phyloP scores from a whole-genome alignment of 2,329 filamentous ascomycete genomes.

The Lizonia empirigonia region DNA sequence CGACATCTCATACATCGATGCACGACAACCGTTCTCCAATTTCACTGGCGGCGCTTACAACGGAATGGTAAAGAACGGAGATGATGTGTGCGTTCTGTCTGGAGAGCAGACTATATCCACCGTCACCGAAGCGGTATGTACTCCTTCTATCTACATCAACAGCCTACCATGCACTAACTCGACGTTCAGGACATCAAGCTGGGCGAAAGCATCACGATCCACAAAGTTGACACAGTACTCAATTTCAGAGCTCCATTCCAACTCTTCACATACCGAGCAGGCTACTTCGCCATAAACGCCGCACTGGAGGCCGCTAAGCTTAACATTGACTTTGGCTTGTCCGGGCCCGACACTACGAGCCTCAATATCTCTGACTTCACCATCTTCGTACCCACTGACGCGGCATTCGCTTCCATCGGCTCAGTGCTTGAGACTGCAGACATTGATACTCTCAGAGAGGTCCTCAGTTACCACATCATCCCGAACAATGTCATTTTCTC shows the following conservation, averaged over 20 bases:
- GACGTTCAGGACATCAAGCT: constrained; percentile 30
- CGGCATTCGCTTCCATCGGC: constrained; percentile 69
- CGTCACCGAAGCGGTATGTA: constrained; percentile 55
- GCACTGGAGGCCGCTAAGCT: constrained; percentile 29
- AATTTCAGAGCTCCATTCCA: constrained; percentile 35
- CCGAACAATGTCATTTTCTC: constrained; percentile 36
- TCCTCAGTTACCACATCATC: constrained; percentile 37
- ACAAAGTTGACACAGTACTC: constrained; percentile 35
- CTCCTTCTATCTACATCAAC: neutral
- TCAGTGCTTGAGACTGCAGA: constrained; percentile 29
- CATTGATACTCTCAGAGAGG: constrained; percentile 26
- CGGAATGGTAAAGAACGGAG: constrained; percentile 49
- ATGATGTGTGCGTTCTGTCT: constrained; percentile 56
- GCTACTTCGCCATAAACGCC: constrained; percentile 33
- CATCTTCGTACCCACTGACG: constrained; percentile 77
- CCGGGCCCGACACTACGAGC: constrained; percentile 15
- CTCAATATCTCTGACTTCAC: constrained; percentile 67
- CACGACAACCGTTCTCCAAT: constrained; percentile 56
- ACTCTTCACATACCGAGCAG: constrained; percentile 35
- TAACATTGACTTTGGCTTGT: constrained; percentile 28
- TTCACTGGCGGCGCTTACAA: constrained; percentile 64
- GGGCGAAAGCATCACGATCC: constrained; percentile 35
- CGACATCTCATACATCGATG: constrained; percentile 49
- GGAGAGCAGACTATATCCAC: constrained; percentile 57
- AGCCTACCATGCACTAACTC: neutral